These are phyloP conservation scores for Meredithiella fracta DNA, from an alignment of 2,329 filamentous ascomycete species.

Conservation along the genomic window DNA sequence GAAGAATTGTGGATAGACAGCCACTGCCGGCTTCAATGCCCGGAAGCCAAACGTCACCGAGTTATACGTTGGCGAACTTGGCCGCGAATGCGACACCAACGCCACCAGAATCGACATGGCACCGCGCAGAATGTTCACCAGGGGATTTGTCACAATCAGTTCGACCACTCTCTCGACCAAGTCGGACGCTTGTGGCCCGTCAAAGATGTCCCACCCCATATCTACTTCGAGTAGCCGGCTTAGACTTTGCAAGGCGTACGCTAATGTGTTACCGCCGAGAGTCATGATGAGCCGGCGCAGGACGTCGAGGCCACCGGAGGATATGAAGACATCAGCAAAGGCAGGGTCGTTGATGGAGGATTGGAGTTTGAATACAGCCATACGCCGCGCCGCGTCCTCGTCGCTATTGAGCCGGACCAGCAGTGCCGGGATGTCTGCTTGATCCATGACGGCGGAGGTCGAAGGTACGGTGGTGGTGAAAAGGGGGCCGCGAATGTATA, in stretches of 20 bases:
- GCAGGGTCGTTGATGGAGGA: slow-evolving; percentile 87
- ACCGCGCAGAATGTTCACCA: slow-evolving; percentile 92
- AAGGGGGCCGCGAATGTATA: neutral
- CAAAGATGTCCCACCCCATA: slow-evolving; percentile 90
- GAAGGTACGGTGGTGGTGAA: neutral
- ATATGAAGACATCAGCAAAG: slow-evolving; percentile 92
- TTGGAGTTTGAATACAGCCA: slow-evolving; percentile 98
- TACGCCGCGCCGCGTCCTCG: slow-evolving; percentile 87
- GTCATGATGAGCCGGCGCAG: slow-evolving; percentile 70
- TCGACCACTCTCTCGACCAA: slow-evolving; percentile 68
- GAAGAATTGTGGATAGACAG: slow-evolving; percentile 82
- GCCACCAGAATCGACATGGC: slow-evolving; percentile 94
- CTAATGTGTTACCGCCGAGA: slow-evolving; percentile 81
- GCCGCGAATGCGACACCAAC: slow-evolving; percentile 70
- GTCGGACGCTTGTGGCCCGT: slow-evolving; percentile 44
- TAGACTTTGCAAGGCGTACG: slow-evolving; percentile 83
- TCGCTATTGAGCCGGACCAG: slow-evolving; percentile 48
- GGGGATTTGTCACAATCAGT: slow-evolving; percentile 80
- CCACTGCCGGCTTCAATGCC: slow-evolving; percentile 79
- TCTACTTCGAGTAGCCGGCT: slow-evolving; percentile 82
- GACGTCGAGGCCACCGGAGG: slow-evolving; percentile 67
- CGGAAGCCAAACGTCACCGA: slow-evolving; percentile 60
- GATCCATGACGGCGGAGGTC: slow-evolving; percentile 34
- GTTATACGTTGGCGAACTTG: slow-evolving; percentile 34
- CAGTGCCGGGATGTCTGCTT: slow-evolving; percentile 49